Evolutionary conservation across 176 grass and related monocot species (phyloP), one percentile per base, ranked within the genome.

Genomic region (Ensete glaucum): DNA sequence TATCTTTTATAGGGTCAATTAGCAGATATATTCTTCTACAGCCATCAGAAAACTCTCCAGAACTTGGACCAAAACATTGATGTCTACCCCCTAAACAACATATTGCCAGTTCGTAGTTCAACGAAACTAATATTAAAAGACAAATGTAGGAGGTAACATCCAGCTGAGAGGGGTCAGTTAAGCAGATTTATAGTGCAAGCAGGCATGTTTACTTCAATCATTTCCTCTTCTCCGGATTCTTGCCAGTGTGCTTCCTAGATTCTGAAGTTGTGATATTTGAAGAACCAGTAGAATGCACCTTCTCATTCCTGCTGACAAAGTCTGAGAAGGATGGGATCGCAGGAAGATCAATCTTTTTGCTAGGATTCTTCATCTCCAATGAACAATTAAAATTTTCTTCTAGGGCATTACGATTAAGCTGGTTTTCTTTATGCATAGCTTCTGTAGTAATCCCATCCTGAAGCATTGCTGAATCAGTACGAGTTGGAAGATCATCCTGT

Each of bases 271-370:
- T 80, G 9, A 34, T 54, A 80, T 17, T 16, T 27, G 75, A 83
- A 60, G 81, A 85, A 52, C 73, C 78, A 22, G 21, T 63, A 79
- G 25, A 14, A 1, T 20, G 66, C 34, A 80, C 77, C 74, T 62
- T 88, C 77, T 74, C 68, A 79, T 78, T 98, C 69, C 80, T 72
- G 68, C 48, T 90, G 62, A 83, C 75, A 78, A 93, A 93, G 73
- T 93, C 85, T 50, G 72, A 72, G 66, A 90, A 96, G 2, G 90
- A 87, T 76, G 88, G 86, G 72, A 93, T 89, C 10, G 60, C 27
- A 62, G 94, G 82, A 74, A 93, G 85, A 57, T 78, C 75, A 64
- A 80, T 66, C 53, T 78, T 82, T 77, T 86, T 74, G 59, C 67
- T 54, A 9, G 73, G 50, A 52, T 8, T 67, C 1, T 52, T 19